These are phyloP conservation scores for Nasturtium officinale DNA, from an alignment of 345 rosid species.

Conservation along the genomic window DNA sequence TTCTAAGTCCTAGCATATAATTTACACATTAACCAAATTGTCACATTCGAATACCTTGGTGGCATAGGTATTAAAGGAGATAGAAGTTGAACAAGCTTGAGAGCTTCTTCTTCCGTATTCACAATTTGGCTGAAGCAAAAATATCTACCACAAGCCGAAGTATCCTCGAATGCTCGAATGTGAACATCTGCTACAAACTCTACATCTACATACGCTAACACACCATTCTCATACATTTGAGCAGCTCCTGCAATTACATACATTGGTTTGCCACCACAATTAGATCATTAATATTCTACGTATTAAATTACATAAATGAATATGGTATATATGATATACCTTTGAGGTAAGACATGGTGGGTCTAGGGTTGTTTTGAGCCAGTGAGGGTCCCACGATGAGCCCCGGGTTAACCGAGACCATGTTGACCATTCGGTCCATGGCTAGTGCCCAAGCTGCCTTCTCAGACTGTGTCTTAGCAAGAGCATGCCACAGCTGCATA, in stretches of 20 bases:
- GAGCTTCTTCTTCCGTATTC: conserved; percentile 60
- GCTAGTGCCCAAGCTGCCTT: conserved; percentile 95
- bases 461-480: conserved; percentile 76
- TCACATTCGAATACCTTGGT: conserved; percentile 49
- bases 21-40: not conserved
- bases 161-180: conserved; percentile 68
- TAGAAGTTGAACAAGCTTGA: conserved; percentile 58
- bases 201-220: conserved; percentile 62
- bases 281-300: not conserved
- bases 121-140: conserved; percentile 78
- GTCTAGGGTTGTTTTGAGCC: conserved; percentile 61
- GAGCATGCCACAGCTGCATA: conserved; percentile 73
- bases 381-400: conserved; percentile 72
- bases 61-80: conserved; percentile 71
- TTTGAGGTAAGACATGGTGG: conserved; percentile 79
- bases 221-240: conserved; percentile 83
- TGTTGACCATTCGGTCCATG: conserved; percentile 76
- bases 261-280: conserved; percentile 18
- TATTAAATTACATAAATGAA: not conserved
- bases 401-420: conserved; percentile 85
- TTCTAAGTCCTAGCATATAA: not conserved
- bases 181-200: conserved; percentile 69
- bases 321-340: conserved; percentile 45
- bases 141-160: conserved; percentile 71
- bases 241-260: conserved; percentile 59